Evolutionary conservation across 2,329 filamentous ascomycete species (phyloP).

Genomic region (Nigrospora sphaerica): DNA sequence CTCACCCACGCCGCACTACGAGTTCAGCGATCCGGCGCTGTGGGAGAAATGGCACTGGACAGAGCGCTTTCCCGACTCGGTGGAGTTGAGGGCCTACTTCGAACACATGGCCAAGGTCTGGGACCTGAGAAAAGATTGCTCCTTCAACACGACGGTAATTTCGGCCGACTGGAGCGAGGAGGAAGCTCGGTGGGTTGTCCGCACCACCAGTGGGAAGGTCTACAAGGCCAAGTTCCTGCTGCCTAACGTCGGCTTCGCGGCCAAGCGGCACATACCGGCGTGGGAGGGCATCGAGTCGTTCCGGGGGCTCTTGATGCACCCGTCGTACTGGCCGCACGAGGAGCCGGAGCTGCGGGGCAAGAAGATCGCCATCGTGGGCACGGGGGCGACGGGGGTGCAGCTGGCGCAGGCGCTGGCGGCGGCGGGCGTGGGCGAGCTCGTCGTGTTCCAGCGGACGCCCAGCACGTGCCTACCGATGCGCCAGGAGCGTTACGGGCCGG

Average conservation of each 20-base stretch:
- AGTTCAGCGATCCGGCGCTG: conserved; percentile 27
- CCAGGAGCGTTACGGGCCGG: conserved; percentile 31
- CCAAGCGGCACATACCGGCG: conserved; percentile 37
- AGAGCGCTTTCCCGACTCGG: conserved; percentile 27
- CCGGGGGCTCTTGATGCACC: conserved; percentile 49
- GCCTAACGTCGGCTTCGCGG: conserved; percentile 36
- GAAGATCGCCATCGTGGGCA: conserved; percentile 55
- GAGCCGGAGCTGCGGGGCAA: conserved; percentile 48
- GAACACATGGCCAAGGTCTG: conserved; percentile 34
- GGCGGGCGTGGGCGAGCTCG: conserved; percentile 37
- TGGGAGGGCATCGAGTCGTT: conserved; percentile 44
- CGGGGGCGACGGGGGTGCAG: conserved; percentile 56
- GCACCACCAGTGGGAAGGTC: conserved; percentile 28
- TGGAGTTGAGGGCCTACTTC: conserved; percentile 38
- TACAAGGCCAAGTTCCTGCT: conserved; percentile 37
- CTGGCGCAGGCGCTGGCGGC: conserved; percentile 52
- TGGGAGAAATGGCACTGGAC: conserved; percentile 38
- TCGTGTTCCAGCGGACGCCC: conserved; percentile 58
- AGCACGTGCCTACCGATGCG: conserved; percentile 58
- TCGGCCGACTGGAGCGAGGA: conserved; percentile 30
- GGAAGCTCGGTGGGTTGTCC: conserved; percentile 32
- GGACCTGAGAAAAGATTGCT: conserved; percentile 33
- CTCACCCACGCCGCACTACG: conserved; percentile 20
- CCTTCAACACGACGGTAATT: conserved; percentile 34
- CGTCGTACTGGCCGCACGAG: conserved; percentile 50